Conservation (phyloP, 176 grass and related monocot genomes). For the Alopecurus myosuroides region DNA sequence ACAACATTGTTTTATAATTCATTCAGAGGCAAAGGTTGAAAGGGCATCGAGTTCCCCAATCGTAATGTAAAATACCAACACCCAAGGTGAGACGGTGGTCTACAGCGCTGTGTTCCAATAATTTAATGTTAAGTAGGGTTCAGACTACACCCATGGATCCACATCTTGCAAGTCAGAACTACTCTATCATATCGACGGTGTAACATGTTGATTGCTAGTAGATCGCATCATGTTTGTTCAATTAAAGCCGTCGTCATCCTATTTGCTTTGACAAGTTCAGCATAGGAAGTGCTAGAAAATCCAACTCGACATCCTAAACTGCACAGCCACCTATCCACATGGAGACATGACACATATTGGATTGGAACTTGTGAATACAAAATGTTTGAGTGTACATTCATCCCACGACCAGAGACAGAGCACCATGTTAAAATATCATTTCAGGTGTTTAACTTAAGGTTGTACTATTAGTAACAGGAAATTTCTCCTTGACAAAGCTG, state of each 20-base stretch:
- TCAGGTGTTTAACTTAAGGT: neutral
- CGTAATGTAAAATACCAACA: neutral
- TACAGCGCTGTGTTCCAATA: neutral
- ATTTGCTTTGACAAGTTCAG: neutral
- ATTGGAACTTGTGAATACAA: neutral
- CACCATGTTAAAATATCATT: neutral
- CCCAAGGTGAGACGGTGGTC: neutral
- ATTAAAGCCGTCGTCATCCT: neutral
- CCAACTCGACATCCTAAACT: neutral
- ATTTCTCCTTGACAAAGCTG: neutral
- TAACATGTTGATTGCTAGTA: conserved; percentile 1
- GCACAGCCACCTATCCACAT: neutral
- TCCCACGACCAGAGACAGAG: neutral
- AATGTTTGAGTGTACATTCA: neutral
- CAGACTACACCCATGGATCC: neutral
- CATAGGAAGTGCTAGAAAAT: neutral
- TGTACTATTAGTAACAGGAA: neutral
- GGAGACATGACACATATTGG: neutral
- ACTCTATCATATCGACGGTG: neutral
- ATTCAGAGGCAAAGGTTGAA: conserved; percentile 5
- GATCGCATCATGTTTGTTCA: neutral
- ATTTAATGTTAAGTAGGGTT: conserved; percentile 4
- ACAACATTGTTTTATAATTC: neutral
- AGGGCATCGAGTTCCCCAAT: conserved; percentile 19
- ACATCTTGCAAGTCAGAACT: neutral